These are phyloP conservation scores for Cucurbita maxima DNA, from an alignment of 306 rosid species.

Conservation along the genomic window DNA sequence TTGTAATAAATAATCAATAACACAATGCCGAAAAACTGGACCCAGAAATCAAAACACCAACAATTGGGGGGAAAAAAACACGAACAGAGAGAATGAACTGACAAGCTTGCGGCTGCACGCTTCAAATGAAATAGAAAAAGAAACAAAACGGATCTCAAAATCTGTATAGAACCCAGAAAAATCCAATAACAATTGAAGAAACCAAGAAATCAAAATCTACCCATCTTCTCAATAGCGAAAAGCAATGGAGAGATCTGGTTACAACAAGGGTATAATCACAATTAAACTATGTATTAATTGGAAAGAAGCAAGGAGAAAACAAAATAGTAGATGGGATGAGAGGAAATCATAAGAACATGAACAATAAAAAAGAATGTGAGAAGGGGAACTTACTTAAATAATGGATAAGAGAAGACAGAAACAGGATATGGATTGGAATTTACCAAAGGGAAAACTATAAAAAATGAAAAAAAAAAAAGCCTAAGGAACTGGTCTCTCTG, in stretches of 20 bases:
- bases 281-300: neutral
- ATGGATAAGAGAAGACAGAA: slow-evolving; percentile 43
- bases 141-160: neutral
- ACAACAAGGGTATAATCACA: neutral
- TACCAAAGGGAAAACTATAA: neutral
- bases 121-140: neutral
- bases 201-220: neutral
- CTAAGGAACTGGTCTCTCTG: slow-evolving; percentile 12
- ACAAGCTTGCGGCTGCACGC: neutral
- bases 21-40: neutral
- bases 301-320: neutral
- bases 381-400: slow-evolving; percentile 31
- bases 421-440: slow-evolving; percentile 30
- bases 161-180: neutral
- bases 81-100: neutral
- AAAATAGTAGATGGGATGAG: neutral
- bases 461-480: neutral
- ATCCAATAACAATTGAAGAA: neutral
- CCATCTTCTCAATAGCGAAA: neutral
- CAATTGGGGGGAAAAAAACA: neutral
- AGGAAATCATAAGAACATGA: neutral
- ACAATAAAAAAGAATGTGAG: slow-evolving; percentile 1
- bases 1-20: neutral
- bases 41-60: neutral
- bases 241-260: slow-evolving; percentile 16